Evolutionary conservation across 768 basidiomycete species (phyloP).

Genomic region (Dioszegia hungarica): DNA sequence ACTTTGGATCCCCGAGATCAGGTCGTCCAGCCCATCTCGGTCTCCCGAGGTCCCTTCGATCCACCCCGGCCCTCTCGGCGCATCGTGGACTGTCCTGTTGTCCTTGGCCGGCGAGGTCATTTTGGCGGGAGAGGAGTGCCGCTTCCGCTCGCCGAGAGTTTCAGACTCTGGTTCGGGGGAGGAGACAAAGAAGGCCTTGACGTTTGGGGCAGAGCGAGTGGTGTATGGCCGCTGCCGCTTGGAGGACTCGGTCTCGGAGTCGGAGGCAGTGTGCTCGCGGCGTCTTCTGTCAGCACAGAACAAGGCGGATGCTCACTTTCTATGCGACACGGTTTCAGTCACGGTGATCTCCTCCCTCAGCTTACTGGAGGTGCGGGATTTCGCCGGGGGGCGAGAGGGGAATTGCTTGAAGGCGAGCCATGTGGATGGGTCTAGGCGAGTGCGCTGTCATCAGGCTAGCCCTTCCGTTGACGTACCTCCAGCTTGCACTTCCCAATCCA

Average conservation of each 20-base stretch:
- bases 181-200: no score
- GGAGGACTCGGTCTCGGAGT: constrained; percentile 35
- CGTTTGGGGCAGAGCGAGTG: neutral
- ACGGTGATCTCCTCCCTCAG: constrained; percentile 5
- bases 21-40: constrained; percentile 39
- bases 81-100: constrained; percentile 20
- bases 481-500: constrained; percentile 33
- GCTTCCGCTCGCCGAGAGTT: no score
- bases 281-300: no score
- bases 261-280: constrained; percentile 37
- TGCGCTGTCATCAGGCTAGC: constrained; percentile 13
- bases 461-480: constrained; percentile 13
- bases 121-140: neutral
- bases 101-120: constrained; percentile 1
- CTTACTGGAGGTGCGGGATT: neutral
- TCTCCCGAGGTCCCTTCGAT: neutral
- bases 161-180: no score
- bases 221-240: constrained; percentile 1
- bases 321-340: no score
- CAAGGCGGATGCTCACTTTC: no score
- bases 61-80: constrained; percentile 31
- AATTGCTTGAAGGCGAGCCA: constrained; percentile 15
- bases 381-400: neutral
- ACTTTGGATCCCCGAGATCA: constrained; percentile 33
- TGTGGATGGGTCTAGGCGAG: constrained; percentile 15